Conservation (phyloP, 1,284 basidiomycete genomes). For the Trametes sp. region DNA sequence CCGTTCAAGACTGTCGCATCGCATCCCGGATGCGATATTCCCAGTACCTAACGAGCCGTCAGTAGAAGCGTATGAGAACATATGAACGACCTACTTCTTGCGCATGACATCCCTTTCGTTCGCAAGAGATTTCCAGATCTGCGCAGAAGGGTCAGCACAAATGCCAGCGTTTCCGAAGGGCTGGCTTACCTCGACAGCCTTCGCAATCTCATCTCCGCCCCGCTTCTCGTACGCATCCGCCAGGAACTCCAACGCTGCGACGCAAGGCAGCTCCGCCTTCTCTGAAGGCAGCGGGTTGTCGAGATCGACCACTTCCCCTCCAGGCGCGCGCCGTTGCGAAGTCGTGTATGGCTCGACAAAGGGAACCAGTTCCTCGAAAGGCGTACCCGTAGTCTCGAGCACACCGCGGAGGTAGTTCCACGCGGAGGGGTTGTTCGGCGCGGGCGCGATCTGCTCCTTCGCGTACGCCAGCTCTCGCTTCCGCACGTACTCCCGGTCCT, state of each 20-base stretch:
- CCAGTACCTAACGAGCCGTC: constrained; percentile 47
- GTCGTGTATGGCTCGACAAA: constrained; percentile 75
- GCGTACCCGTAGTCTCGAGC: constrained; percentile 63
- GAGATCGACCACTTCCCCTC: constrained; percentile 64
- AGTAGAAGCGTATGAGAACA: neutral
- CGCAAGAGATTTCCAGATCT: constrained; percentile 77
- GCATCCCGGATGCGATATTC: constrained; percentile 54
- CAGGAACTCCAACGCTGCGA: constrained; percentile 84
- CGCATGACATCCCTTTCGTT: constrained; percentile 80
- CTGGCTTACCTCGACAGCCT: constrained; percentile 57
- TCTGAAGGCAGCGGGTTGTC: constrained; percentile 75
- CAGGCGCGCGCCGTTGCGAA: constrained; percentile 34
- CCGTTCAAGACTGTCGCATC: constrained; percentile 7
- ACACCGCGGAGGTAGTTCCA: constrained; percentile 94
- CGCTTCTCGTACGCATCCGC: constrained; percentile 79
- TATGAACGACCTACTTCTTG: constrained; percentile 64
- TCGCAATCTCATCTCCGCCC: constrained; percentile 52
- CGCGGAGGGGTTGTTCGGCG: constrained; percentile 90
- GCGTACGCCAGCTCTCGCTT: constrained; percentile 76
- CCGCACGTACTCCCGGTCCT: constrained; percentile 62
- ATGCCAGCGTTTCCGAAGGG: neutral
- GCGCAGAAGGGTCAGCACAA: constrained; percentile 35
- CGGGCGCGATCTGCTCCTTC: constrained; percentile 83
- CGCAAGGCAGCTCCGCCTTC: constrained; percentile 77
- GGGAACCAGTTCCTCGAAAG: constrained; percentile 60